phyloP scores from a whole-genome alignment of 202 grass and related monocot species.

The Brachypodium distachyon region DNA sequence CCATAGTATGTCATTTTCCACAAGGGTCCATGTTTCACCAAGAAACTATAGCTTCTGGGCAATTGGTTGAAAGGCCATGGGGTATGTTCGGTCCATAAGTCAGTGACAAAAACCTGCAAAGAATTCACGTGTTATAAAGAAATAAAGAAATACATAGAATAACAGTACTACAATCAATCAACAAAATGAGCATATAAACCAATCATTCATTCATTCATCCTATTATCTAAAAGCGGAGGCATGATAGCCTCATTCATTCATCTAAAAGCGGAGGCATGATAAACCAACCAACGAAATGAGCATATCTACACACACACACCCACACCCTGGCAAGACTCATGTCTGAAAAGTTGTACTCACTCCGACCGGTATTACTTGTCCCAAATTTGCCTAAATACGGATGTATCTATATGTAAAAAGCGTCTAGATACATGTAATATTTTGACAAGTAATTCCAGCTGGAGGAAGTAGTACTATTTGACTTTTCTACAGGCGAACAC shows the following conservation, averaged over 20 bases:
- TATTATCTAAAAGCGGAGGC: slow-evolving; percentile 7
- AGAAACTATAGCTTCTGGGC: slow-evolving; percentile 95
- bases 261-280: no score
- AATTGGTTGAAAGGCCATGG: slow-evolving; percentile 99
- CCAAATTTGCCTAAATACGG: no score
- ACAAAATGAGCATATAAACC: background rate
- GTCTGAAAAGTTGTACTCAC: background rate
- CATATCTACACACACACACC: no score
- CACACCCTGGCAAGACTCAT: no score
- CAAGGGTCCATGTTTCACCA: slow-evolving; percentile 90
- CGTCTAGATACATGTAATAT: no score
- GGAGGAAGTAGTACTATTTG: no score
- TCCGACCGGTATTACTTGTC: no score
- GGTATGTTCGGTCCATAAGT: slow-evolving; percentile 95
- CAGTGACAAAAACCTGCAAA: slow-evolving; percentile 74
- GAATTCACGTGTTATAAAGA: background rate
- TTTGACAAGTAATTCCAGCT: no score
- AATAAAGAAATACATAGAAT: background rate
- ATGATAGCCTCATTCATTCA: no score
- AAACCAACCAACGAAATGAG: no score
- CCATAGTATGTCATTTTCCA: slow-evolving; percentile 99
- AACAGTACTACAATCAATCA: background rate
- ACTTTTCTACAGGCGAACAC: background rate
- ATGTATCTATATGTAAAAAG: no score
- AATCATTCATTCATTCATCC: background rate